phyloP scores from a whole-genome alignment of 768 basidiomycete species.

The Russula earlei region DNA sequence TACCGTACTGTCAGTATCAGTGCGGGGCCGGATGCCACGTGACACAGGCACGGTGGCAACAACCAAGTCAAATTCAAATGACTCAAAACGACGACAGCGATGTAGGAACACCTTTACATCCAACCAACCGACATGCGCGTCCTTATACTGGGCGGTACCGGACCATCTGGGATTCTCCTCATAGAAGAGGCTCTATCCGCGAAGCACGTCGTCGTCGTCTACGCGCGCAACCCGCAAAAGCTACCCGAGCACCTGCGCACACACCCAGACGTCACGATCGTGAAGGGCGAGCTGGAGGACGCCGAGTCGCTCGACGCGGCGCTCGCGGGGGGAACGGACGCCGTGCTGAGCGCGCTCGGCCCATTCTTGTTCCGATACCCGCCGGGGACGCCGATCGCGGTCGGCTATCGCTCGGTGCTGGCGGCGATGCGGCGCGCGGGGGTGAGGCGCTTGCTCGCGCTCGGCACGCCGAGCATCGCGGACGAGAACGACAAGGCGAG shows the following conservation, averaged over 20 bases:
- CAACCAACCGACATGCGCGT: constrained; percentile 34
- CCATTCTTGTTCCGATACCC: constrained; percentile 37
- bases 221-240: constrained; percentile 56
- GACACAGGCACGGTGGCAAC: too few relatives aligned
- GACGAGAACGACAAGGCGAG: constrained; percentile 53
- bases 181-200: constrained; percentile 44
- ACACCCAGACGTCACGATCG: constrained; percentile 38
- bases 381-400: constrained; percentile 48
- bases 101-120: too few relatives aligned
- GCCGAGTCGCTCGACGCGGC: constrained; percentile 39
- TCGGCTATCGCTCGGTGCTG: constrained; percentile 47
- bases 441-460: constrained; percentile 51
- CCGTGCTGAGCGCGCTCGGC: constrained; percentile 60
- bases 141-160: constrained; percentile 65
- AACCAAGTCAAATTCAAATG: too few relatives aligned
- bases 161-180: constrained; percentile 47
- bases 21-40: too few relatives aligned
- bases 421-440: constrained; percentile 42
- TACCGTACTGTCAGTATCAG: too few relatives aligned
- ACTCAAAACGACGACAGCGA: too few relatives aligned
- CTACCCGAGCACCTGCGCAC: constrained; percentile 40
- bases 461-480: constrained; percentile 57
- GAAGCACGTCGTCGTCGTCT: constrained; percentile 44
- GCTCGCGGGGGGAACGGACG: constrained; percentile 46
- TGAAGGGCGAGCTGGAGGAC: constrained; percentile 51